These are phyloP conservation scores for Thinopyrum obtusiflorum DNA, from an alignment of 202 grass and related monocot genomes.

Conservation along the genomic window DNA sequence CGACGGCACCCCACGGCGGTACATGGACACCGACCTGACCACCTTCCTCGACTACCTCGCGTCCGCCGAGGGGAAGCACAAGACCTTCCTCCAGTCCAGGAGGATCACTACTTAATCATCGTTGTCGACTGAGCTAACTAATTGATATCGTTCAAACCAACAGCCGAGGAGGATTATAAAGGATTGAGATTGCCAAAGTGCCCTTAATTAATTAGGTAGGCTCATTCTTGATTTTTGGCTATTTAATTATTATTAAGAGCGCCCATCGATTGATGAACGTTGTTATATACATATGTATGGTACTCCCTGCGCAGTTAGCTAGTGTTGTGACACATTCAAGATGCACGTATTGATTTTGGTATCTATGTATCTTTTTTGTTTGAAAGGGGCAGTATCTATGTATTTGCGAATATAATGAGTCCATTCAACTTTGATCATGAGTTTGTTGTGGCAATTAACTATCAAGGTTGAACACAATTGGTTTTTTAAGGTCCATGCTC, in stretches of 20 bases:
- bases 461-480: not conserved
- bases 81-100: conserved; percentile 85
- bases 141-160: not conserved
- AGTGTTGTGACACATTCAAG: not conserved
- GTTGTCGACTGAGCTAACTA: not conserved
- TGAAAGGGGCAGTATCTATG: not conserved
- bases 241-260: not conserved
- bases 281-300: not conserved
- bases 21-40: conserved; percentile 76
- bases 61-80: conserved; percentile 57
- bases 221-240: not conserved
- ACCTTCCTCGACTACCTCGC: conserved; percentile 74
- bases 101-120: not conserved
- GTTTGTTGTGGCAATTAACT: not conserved
- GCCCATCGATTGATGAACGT: not conserved
- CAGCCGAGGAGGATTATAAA: not conserved
- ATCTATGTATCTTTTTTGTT: not conserved
- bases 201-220: not conserved
- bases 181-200: not conserved
- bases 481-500: not conserved
- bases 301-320: not conserved
- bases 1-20: conserved; percentile 24
- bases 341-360: not conserved
- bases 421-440: not conserved
- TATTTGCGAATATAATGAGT: not conserved